A percentile compares a stretch with the other conserved stretches of the same genome.
Conservation (phyloP, 179 eudicot genomes). For the Spergularia azorica region DNA sequence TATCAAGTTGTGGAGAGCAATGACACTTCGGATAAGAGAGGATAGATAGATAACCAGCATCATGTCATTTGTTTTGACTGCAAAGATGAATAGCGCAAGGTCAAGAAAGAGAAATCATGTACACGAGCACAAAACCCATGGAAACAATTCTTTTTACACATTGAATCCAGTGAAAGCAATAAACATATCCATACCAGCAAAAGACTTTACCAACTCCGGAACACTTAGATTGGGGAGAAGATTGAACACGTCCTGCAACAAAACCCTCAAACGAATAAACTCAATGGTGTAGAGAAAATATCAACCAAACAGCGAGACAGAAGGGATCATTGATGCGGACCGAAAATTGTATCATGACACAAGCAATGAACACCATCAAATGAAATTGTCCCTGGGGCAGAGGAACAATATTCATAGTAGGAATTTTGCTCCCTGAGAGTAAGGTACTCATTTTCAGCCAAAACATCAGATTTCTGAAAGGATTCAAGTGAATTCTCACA, state of each 20-base stretch:
- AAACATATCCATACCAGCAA: constrained; percentile 55
- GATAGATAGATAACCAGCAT: constrained; percentile 95
- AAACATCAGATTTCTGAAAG: too few species aligned
- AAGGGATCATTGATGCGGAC: too few species aligned
- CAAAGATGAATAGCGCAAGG: not conserved
- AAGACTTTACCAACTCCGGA: constrained; percentile 72
- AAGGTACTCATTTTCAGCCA: not conserved
- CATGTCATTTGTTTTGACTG: constrained; percentile 98
- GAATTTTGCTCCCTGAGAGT: not conserved
- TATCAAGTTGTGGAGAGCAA: constrained; percentile 98
- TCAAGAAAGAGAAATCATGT: not conserved
- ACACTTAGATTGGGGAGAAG: constrained; percentile 89
- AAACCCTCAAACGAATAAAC: not conserved
- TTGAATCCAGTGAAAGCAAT: not conserved
- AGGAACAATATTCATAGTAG: not conserved
- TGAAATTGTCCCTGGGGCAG: too few species aligned
- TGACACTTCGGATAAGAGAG: constrained; percentile 88
- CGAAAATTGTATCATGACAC: not conserved
- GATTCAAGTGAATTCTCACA: too few species aligned
- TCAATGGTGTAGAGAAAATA: not conserved
- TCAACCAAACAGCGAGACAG: not conserved
- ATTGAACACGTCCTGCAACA: constrained; percentile 76
- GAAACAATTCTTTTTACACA: not conserved
- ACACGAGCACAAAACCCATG: not conserved
- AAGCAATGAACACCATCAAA: not conserved